A percentile compares a stretch with the other conserved stretches of the same genome.
These are phyloP conservation scores for Pseudomicrostroma phylloplanum DNA, from an alignment of 1,284 basidiomycete species.

Conservation along the genomic window DNA sequence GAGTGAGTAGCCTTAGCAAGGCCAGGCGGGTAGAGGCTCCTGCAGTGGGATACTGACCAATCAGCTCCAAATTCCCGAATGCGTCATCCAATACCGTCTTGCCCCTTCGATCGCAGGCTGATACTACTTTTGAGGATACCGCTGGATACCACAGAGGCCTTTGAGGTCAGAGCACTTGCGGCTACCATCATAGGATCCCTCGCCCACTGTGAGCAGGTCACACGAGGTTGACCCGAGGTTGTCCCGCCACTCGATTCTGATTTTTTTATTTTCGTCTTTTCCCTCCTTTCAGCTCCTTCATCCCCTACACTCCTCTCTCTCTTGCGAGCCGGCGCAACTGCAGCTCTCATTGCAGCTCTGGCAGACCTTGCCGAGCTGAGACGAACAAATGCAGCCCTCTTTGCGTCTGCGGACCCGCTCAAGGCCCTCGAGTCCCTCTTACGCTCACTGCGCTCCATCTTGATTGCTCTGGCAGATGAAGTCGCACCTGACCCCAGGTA, in stretches of 20 bases:
- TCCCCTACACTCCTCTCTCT: constrained; percentile 20
- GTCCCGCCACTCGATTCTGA: too few relatives aligned
- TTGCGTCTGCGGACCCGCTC: background rate
- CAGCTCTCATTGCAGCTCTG: constrained; percentile 12
- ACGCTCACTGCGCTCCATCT: constrained; percentile 32
- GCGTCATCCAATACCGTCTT: too few relatives aligned
- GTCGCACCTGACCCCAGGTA: constrained; percentile 35
- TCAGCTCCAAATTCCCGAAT: too few relatives aligned
- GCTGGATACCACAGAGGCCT: background rate
- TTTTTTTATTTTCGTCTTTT: too few relatives aligned
- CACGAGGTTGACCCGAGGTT: too few relatives aligned
- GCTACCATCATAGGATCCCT: constrained; percentile 25
- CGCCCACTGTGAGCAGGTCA: constrained; percentile 15
- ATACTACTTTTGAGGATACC: constrained; percentile 11
- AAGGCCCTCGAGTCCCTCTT: constrained; percentile 25
- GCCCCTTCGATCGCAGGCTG: background rate
- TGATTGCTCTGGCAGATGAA: constrained; percentile 37
- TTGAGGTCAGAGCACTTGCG: constrained; percentile 15
- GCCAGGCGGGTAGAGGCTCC: too few relatives aligned
- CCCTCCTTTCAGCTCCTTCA: background rate
- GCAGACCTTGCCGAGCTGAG: background rate
- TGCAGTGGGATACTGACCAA: too few relatives aligned
- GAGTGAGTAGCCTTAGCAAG: background rate
- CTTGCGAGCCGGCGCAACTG: constrained; percentile 14
- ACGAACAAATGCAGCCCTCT: constrained; percentile 1